Evolutionary conservation across 345 rosid species (phyloP).

Genomic region (Mallotus nudiflorus): DNA sequence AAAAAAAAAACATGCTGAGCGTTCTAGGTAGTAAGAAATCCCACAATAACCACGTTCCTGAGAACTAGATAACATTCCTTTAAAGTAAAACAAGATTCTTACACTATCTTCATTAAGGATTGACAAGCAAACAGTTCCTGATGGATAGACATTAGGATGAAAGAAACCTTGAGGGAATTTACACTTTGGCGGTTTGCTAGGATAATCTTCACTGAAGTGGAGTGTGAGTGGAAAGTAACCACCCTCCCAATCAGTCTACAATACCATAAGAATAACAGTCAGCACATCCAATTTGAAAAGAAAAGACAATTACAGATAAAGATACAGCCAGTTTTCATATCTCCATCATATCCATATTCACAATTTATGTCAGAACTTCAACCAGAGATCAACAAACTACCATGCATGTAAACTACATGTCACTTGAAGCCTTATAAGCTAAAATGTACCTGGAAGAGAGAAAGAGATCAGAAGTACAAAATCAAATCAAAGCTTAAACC

Average conservation of each 20-base stretch:
- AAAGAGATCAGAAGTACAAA: not conserved
- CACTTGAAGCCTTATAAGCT: not conserved
- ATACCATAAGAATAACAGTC: not conserved
- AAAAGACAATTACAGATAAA: not conserved
- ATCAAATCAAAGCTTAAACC: not conserved
- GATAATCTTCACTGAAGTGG: slow-evolving; percentile 34
- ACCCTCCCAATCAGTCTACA: slow-evolving; percentile 39
- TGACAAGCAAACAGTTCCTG: slow-evolving; percentile 36
- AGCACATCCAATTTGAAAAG: not conserved
- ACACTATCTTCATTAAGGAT: slow-evolving; percentile 37
- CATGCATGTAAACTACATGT: not conserved
- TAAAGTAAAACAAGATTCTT: slow-evolving; percentile 2
- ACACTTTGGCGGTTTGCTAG: slow-evolving; percentile 35
- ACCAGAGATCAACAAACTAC: not conserved
- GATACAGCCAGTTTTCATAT: not conserved
- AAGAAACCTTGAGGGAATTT: slow-evolving; percentile 37
- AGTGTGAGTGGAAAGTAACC: slow-evolving; percentile 33
- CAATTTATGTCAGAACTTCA: not conserved
- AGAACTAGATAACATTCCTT: not conserved
- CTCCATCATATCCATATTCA: not conserved
- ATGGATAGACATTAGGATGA: slow-evolving; percentile 36
- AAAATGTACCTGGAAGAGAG: not conserved
- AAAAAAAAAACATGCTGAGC: not conserved
- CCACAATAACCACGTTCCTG: not conserved
- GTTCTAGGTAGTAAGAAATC: not conserved